Base-by-base conservation (phyloP, 192 early-diverging fungal species). In the Backusella psychrophila region DNA sequence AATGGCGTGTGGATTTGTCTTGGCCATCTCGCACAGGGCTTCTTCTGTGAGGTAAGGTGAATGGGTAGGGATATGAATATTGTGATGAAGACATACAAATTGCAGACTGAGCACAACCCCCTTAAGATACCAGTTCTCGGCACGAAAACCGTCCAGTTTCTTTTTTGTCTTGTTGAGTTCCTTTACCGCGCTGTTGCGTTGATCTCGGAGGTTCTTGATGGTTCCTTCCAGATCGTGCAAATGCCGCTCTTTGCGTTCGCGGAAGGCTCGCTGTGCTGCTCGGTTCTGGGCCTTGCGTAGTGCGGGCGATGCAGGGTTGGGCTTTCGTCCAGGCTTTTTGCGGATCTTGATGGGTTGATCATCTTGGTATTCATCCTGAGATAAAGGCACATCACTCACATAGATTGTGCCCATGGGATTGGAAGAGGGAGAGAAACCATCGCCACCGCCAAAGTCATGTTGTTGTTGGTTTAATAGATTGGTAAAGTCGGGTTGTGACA, bases 201-300 rank as follows among this genome's bases (percentile, higher is more conserved):
- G 83, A 38, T 90, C 90, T 36, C 90, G 85, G 29, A 95, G 86
- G 31, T 87, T 85, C 72, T 89, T 85, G 65, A 95, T 91, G 63
- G 89, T 86, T 36, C 85, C 88, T 82, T 96, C 95, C 4, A 96
- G 85, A 15, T 91, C 86, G 66, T 87, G 83, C 21, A 95, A 81
- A 75, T 96, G 93, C 31, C 89, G 87, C 73, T 95, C 90, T 74
- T 93, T 94, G 73, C 95, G 88, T 79, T 96, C 94, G 66, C 95
- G 91, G 78, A 96, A 96, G 6, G 95, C 95, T 4, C 95, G 87
- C 84, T 96, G 95, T 0, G 95, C 95, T 7, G 93, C 94, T 17
- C 95, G 87, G 82, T 96, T 96, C 83, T 96, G 95, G 12, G 91
- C 94, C 38, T 89, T 89, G 1, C 88, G 78, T 46, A 88, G 78